phyloP scores from a whole-genome alignment of 306 rosid species.

The Prunus dulcis region DNA sequence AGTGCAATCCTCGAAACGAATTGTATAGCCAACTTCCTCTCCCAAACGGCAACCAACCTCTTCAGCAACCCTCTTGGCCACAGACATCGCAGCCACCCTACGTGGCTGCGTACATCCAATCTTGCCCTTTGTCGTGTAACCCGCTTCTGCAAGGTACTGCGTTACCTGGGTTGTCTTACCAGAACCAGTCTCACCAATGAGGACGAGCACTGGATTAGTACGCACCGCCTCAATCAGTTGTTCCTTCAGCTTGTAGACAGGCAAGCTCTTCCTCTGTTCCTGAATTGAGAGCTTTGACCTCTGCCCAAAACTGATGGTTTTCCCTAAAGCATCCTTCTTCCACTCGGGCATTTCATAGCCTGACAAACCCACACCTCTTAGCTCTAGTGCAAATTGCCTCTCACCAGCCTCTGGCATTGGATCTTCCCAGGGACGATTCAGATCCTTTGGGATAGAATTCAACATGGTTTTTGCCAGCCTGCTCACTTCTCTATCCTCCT shows the following conservation, averaged over 20 bases:
- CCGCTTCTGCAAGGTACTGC: not conserved
- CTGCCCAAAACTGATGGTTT: conserved; percentile 74
- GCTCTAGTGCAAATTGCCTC: conserved; percentile 22
- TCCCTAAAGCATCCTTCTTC: conserved; percentile 91
- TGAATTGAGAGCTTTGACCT: conserved; percentile 83
- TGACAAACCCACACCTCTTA: conserved; percentile 81
- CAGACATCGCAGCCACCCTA: conserved; percentile 86
- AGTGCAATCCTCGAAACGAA: conserved; percentile 86
- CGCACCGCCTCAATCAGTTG: conserved; percentile 72
- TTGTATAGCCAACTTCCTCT: conserved; percentile 86
- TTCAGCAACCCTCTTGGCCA: conserved; percentile 85
- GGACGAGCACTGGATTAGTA: conserved; percentile 74
- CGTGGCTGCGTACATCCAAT: conserved; percentile 92
- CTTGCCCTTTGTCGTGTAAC: conserved; percentile 73
- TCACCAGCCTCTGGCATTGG: conserved; percentile 88
- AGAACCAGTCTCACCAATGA: conserved; percentile 59
- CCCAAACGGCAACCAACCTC: conserved; percentile 85
- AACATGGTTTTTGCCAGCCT: conserved; percentile 77
- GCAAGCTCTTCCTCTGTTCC: conserved; percentile 82
- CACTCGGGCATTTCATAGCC: conserved; percentile 86
- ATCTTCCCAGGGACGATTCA: conserved; percentile 93
- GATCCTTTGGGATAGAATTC: conserved; percentile 85
- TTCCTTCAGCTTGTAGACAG: conserved; percentile 78
- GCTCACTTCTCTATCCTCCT: conserved; percentile 83
- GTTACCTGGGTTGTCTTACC: not conserved